Evolutionary conservation across 495 filamentous ascomycete genomes (phyloP), one percentile per base, ranked within the genome.

Genomic region (Letharia columbiana): DNA sequence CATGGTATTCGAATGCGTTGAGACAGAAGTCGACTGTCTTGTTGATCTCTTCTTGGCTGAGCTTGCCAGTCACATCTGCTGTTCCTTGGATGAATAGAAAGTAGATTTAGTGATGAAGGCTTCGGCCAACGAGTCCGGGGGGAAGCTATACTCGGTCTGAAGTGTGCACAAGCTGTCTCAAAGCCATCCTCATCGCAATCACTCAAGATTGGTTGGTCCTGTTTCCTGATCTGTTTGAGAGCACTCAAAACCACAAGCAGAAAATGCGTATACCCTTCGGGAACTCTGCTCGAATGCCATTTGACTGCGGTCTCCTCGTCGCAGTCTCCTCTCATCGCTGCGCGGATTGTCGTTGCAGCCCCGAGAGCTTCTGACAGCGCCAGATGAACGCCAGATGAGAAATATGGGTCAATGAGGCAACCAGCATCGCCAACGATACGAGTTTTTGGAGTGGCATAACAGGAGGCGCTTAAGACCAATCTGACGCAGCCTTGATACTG

Each of bases 221-320:
- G 68, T n/a, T 61, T 12, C 10, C 71, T 67, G 57, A 84, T 81
- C 71, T 83, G 82, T 69, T 76, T 76, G 7, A 74, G 67, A 1
- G 78, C 74, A 61, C 75, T 81, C 54, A 75, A 59, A 2, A 83
- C 77, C 3, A 82, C 74, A 3, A 84, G 62, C 41, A 83, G 63
- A 72, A 84, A 84, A 15, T 81, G 77, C 3, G 79, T 80, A 61
- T 83, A 84, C 28, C 76, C 73, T 52, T 81, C 78, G 2, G 73
- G 62, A 1, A 79, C 70, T 66, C 79, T 80, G 31, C 72, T 77
- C 4, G 74, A 71, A 69, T 84, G 81, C 81, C 81, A 84, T 20
- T 72, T 64, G 2, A 73, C 76, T 0, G 81, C 82, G 17, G 52
- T 65, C 0, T 60, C 8, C 68, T 83, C 80, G 23, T 71, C 69